phyloP scores from a whole-genome alignment of 306 rosid species.

The Crotalaria pallida region DNA sequence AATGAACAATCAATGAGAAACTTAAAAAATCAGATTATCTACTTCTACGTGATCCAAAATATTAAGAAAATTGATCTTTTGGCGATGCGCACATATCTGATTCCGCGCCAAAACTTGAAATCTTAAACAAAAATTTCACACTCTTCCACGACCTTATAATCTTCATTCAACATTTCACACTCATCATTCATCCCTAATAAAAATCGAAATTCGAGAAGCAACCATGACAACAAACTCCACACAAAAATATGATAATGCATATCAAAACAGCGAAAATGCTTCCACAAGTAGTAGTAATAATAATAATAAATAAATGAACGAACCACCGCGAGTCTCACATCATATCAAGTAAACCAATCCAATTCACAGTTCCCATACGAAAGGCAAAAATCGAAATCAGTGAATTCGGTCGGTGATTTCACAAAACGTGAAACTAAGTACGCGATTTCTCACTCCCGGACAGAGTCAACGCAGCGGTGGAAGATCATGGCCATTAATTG shows the following conservation, averaged over 20 bases:
- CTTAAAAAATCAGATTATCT: no score
- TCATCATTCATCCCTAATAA: neutral
- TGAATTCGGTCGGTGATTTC: neutral
- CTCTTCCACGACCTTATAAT: neutral
- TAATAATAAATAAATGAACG: neutral
- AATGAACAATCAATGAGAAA: no score
- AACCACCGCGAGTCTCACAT: neutral
- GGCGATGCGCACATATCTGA: neutral
- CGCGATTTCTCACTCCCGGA: neutral
- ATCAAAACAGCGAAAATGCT: neutral
- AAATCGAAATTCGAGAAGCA: neutral
- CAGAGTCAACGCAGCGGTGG: neutral
- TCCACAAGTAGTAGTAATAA: neutral
- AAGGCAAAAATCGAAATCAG: constrained; percentile 30
- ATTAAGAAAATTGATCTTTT: neutral
- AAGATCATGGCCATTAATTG: neutral
- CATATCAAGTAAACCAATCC: neutral
- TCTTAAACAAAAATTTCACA: neutral
- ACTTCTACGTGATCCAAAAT: neutral
- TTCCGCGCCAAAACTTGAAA: neutral
- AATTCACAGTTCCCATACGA: neutral
- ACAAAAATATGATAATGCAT: neutral
- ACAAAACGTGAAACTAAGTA: neutral
- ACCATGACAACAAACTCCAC: neutral
- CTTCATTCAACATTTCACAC: neutral